A percentile compares a stretch with the other conserved stretches of the same genome.
These are phyloP conservation scores for Secale cereale DNA, from an alignment of 176 grass and related monocot genomes.

Conservation along the genomic window DNA sequence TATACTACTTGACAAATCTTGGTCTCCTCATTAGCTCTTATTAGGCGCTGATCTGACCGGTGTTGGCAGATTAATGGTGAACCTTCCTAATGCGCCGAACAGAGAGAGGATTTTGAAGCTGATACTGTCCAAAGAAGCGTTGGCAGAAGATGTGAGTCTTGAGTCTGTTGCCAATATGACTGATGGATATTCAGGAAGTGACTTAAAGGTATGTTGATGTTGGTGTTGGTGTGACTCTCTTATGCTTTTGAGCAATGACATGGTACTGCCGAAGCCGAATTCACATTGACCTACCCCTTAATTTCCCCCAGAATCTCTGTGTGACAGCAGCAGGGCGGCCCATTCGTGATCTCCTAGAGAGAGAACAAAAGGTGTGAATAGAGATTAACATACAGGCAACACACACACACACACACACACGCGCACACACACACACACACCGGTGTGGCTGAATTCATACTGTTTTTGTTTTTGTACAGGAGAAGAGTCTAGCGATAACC, in stretches of 20 bases:
- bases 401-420: too few species aligned
- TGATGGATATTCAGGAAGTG: slow-evolving; percentile 80
- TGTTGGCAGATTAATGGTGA: slow-evolving; percentile 74
- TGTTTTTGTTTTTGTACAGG: slow-evolving; percentile 30
- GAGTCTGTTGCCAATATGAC: slow-evolving; percentile 62
- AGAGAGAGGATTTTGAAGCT: slow-evolving; percentile 71
- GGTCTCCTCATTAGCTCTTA: background rate
- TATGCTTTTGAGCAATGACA: background rate
- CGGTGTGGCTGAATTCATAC: background rate
- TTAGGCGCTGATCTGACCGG: background rate
- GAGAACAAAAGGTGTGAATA: slow-evolving; percentile 56
- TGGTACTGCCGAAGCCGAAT: background rate
- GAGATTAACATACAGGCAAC: too few species aligned
- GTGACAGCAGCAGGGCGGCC: slow-evolving; percentile 42
- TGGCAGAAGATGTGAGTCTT: slow-evolving; percentile 49
- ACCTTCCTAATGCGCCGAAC: slow-evolving; percentile 64
- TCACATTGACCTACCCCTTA: background rate
- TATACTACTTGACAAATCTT: background rate
- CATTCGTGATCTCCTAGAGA: slow-evolving; percentile 50
- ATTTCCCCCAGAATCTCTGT: slow-evolving; percentile 57
- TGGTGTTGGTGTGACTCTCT: background rate
- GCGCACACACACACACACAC: background rate
- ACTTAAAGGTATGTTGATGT: slow-evolving; percentile 56
- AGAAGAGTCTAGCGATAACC: slow-evolving; percentile 26
- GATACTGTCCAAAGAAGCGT: slow-evolving; percentile 59